phyloP scores from a whole-genome alignment of 179 eudicot genomes.

The Nepenthes alata region DNA sequence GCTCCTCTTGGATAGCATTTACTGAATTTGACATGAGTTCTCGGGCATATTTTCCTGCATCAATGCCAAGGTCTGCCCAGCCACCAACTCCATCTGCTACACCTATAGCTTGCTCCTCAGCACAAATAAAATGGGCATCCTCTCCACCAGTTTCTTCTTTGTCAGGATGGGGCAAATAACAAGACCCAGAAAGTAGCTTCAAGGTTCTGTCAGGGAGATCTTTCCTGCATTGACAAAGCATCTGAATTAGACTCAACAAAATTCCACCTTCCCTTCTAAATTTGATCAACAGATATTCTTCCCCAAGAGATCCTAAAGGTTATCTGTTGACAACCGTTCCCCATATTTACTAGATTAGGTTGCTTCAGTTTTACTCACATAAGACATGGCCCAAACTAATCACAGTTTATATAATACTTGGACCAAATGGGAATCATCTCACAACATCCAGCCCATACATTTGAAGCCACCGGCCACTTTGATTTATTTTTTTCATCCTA shows the following conservation, averaged over 20 bases:
- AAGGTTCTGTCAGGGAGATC: slow-evolving; percentile 27
- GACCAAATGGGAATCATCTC: too few species aligned
- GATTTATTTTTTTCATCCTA: too few species aligned
- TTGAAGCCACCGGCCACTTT: too few species aligned
- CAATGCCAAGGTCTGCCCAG: slow-evolving; percentile 78
- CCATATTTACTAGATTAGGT: too few species aligned
- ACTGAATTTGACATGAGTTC: slow-evolving; percentile 76
- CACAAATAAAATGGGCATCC: slow-evolving; percentile 83
- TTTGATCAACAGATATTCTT: too few species aligned
- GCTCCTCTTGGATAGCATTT: slow-evolving; percentile 62
- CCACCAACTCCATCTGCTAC: slow-evolving; percentile 97
- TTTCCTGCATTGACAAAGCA: slow-evolving; percentile 27
- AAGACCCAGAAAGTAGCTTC: slow-evolving; percentile 65
- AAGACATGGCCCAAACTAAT: too few species aligned
- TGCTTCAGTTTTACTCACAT: too few species aligned
- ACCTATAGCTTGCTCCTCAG: slow-evolving; percentile 70
- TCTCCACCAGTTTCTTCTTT: slow-evolving; percentile 92
- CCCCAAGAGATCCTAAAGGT: too few species aligned
- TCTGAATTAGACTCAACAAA: background rate
- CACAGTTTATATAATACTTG: too few species aligned
- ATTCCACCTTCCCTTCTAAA: too few species aligned
- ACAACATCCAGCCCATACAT: too few species aligned
- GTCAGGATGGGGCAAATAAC: slow-evolving; percentile 85
- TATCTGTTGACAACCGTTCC: too few species aligned
- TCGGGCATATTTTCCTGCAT: slow-evolving; percentile 71